Base-by-base conservation (phyloP, 768 basidiomycete species). In the Xerocomellus dryophilus region DNA sequence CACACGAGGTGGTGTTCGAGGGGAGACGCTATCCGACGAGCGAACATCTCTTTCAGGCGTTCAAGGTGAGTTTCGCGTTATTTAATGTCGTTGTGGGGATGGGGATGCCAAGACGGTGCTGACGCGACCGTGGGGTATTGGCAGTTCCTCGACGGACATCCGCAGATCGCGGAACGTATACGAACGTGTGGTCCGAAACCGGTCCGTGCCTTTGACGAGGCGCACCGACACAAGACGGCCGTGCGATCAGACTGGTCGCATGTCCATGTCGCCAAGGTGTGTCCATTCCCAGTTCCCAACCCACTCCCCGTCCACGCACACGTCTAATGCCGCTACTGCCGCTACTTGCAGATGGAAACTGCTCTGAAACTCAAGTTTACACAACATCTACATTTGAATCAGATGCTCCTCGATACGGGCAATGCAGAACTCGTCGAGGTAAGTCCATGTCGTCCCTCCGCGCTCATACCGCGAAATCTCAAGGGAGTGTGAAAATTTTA, bases 41-140 rank as follows among this genome's bases (percentile, higher is more conserved):
- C 65, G 88, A 88, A 61, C 88, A 89, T 67, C 78, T 89, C 18
- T 88, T 87, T 60, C 86, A 88, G 61, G 85, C 87, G 0, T 84
- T 86, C 74, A 88, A 87, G 68, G 85, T 81, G 51, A n/a, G 66
- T 21, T 8, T 38, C 9, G n/a, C 50, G 7, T n/a, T 11, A 7
- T 38, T 44, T 6, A 31, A 11, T 20, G 14, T 42, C 25, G 1
- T 57, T 17, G 4, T 11, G 18, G 23, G 5, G 9, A 27, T 11
- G n/a, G 14, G 21, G 11, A 10, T 42, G 31, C 27, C 5, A 23
- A 18, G 9, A 10, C 18, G 2, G 34, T 35, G 25, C 47, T 59
- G 45, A 66, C 51, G 23, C 20, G 29, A 36, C 25, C 7, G 32
- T 43, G 20, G 15, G 12, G 9, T 48, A 25, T 11, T 20, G 2